phyloP scores from a whole-genome alignment of 257 asterid genomes.

The Ballota nigra region DNA sequence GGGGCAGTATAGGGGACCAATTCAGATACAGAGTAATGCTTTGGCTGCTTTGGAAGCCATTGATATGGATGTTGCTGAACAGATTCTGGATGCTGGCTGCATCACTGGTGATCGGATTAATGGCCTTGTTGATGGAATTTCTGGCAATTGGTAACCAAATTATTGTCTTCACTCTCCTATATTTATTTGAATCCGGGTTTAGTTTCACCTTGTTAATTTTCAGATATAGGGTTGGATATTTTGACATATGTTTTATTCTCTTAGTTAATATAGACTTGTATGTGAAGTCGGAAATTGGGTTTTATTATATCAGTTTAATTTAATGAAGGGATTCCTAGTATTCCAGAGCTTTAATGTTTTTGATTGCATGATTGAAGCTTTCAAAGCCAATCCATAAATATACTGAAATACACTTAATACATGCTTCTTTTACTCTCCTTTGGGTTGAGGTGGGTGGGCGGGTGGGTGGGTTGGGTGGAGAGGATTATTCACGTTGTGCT shows the following conservation, averaged over 20 bases:
- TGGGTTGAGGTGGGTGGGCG: background rate
- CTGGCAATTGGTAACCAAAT: conserved; percentile 87
- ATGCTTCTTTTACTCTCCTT: background rate
- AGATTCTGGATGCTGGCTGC: conserved; percentile 72
- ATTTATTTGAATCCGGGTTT: background rate
- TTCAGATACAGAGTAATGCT: conserved; percentile 94
- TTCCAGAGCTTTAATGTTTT: background rate
- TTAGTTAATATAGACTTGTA: background rate
- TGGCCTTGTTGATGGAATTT: conserved; percentile 85
- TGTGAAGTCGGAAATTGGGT: background rate
- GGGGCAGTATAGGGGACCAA: conserved; percentile 94
- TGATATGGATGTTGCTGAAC: conserved; percentile 84
- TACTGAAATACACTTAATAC: background rate
- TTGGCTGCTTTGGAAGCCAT: conserved; percentile 95
- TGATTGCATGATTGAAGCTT: conserved; percentile 1
- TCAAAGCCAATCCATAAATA: background rate
- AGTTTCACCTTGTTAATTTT: background rate
- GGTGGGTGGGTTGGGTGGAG: background rate
- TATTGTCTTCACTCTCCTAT: background rate
- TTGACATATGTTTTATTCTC: background rate
- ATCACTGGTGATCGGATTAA: conserved; percentile 93
- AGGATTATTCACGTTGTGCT: background rate
- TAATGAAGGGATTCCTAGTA: background rate
- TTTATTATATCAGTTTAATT: background rate
- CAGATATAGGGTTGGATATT: background rate